Evolutionary conservation across 306 rosid genomes (phyloP), one percentile per base, ranked within the genome.

Genomic region (Gynostemma pentaphyllum): DNA sequence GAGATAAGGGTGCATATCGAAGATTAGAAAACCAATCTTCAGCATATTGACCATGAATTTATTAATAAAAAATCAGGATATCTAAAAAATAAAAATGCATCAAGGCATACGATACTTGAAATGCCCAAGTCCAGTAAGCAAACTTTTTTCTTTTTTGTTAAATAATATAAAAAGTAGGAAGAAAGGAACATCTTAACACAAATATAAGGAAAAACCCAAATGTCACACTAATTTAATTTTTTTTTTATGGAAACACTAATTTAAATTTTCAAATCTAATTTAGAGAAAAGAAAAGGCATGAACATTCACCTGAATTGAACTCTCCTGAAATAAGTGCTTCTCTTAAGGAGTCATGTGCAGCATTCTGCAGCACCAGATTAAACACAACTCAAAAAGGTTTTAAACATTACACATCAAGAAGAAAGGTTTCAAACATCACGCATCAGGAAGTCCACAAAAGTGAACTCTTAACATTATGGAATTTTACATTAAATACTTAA

Each of bases 271-370:
- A 37, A 42, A 70, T 18, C 13, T 11, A 45, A 57, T 62, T 5
- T 59, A 5, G 41, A 42, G 36, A 24, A 42, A 27, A 54, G 75
- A 45, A 64, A 16, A 55, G 49, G 39, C 45, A 11, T 34, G n/a
- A 19, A 29, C 52, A 70, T 74, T 84, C 79, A 87, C 95, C 95
- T 28, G 73, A 59, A 69, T 68, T 66, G 22, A 51, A 74, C 52
- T 84, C 77, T 72, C 79, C 75, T 3, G 76, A 76, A 22, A 78
- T 37, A 70, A 94, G 84, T 41, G 81, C 86, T 81, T 81, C 94
- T 79, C 75, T 86, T 82, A 87, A 70, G 21, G 90, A 86, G 60
- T 89, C 91, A 70, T 75, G 84, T 16, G 99, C 99, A 70, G 76
- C 99, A 77, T 94, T 78, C 99, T 94, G 86, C 79, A 75, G 72